Percentiles rank a stretch among this genome's conserved stretches.
phyloP scores from a whole-genome alignment of 768 basidiomycete genomes.

The Podaxis sp. region DNA sequence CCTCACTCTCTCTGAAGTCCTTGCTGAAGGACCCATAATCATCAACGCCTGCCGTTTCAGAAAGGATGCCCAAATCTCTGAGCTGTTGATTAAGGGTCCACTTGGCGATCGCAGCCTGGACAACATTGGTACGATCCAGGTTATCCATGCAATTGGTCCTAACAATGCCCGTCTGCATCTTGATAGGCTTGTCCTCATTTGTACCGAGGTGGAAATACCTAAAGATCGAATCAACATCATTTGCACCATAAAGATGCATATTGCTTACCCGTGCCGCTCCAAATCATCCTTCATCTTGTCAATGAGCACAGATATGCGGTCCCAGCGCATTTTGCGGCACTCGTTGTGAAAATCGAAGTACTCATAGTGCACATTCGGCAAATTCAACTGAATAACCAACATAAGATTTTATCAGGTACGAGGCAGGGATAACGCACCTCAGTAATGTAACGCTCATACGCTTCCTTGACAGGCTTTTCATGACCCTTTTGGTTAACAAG shows the following conservation, averaged over 20 bases:
- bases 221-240: conserved; percentile 2
- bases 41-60: conserved; percentile 70
- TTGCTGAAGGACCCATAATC: conserved; percentile 76
- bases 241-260: not conserved
- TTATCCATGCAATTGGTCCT: conserved; percentile 99
- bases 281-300: conserved; percentile 74
- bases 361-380: conserved; percentile 75
- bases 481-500: conserved; percentile 92
- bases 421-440: conserved; percentile 41
- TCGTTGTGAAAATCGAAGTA: conserved; percentile 99
- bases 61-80: conserved; percentile 66
- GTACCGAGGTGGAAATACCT: conserved; percentile 80
- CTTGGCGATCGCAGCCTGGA: conserved; percentile 88
- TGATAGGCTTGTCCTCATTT: conserved; percentile 41
- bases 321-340: conserved; percentile 93
- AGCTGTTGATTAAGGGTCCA: conserved; percentile 82
- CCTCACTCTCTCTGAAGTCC: conserved; percentile 86
- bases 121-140: conserved; percentile 95
- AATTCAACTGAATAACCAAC: conserved; percentile 45
- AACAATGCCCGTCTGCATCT: conserved; percentile 72
- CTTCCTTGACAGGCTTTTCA: conserved; percentile 94
- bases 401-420: not conserved
- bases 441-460: conserved; percentile 76
- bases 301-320: conserved; percentile 82
- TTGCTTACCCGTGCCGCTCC: conserved; percentile 59